phyloP scores from a whole-genome alignment of 345 rosid genomes.

The Salix caprea region DNA sequence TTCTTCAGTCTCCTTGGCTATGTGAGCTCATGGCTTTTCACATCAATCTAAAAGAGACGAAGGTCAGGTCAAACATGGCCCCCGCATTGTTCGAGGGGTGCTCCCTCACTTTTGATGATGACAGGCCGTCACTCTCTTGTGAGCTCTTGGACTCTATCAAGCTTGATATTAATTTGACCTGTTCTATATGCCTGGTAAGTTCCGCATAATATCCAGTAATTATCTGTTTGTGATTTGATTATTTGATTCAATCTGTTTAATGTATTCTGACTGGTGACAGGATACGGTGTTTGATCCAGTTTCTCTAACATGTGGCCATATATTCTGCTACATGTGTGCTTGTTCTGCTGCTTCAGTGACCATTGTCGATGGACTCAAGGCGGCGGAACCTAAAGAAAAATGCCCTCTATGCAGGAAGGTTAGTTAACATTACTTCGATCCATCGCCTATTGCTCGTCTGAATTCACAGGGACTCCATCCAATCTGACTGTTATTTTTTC shows the following conservation, averaged over 20 bases:
- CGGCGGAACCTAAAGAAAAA: constrained; percentile 57
- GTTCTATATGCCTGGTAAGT: constrained; percentile 94
- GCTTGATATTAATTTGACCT: constrained; percentile 79
- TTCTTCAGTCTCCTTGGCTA: constrained; percentile 93
- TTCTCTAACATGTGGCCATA: constrained; percentile 84
- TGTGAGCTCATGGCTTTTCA: constrained; percentile 92
- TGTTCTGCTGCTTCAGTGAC: constrained; percentile 91
- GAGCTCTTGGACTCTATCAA: constrained; percentile 74
- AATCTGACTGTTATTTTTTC: no score
- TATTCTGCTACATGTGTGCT: constrained; percentile 89
- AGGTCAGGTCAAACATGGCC: constrained; percentile 34
- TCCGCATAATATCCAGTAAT: background rate
- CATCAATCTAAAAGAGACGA: constrained; percentile 65
- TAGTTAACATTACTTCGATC: constrained; percentile 7
- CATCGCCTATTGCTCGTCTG: background rate
- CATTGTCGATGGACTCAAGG: constrained; percentile 66
- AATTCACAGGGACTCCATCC: background rate
- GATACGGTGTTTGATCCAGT: constrained; percentile 91
- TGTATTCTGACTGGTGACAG: constrained; percentile 33
- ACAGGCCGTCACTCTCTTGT: constrained; percentile 71
- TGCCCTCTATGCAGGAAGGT: constrained; percentile 95
- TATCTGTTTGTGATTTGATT: background rate
- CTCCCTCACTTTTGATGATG: constrained; percentile 51
- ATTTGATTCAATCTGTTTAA: background rate
- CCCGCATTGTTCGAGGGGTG: constrained; percentile 66